A percentile compares a stretch with the other conserved stretches of the same genome.
phyloP scores from a whole-genome alignment of 331 rosid genomes.

The Quercus lobata region DNA sequence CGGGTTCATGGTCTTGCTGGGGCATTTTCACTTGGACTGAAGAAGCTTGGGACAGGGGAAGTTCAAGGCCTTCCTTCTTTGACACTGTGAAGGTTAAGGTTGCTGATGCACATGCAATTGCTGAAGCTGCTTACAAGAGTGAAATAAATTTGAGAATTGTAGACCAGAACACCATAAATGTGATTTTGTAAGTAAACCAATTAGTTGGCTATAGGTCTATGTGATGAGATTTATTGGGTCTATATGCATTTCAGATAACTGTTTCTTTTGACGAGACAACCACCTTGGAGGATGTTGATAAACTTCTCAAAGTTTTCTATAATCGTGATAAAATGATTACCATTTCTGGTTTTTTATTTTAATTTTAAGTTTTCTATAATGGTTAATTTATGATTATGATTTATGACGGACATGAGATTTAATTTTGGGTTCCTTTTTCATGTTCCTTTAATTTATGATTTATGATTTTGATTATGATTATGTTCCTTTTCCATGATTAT shows the following conservation, averaged over 20 bases:
- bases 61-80: constrained; percentile 85
- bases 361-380: too few species aligned
- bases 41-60: constrained; percentile 80
- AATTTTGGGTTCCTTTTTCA: too few species aligned
- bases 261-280: constrained; percentile 89
- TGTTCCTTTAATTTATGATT: too few species aligned
- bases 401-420: too few species aligned
- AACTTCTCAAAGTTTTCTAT: constrained; percentile 66
- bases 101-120: constrained; percentile 64
- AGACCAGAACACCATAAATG: constrained; percentile 68
- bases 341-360: too few species aligned
- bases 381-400: too few species aligned
- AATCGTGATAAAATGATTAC: too few species aligned
- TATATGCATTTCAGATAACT: constrained; percentile 60
- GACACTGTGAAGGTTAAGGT: constrained; percentile 81
- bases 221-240: constrained; percentile 16
- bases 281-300: constrained; percentile 84
- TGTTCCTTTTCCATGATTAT: too few species aligned
- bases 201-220: constrained; percentile 10
- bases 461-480: too few species aligned
- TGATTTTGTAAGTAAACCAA: neutral
- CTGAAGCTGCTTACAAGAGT: constrained; percentile 58
- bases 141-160: constrained; percentile 72
- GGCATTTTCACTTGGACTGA: constrained; percentile 69
- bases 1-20: constrained; percentile 98